Evolutionary conservation across 352 stramenopile genomes (phyloP).

Genomic region (Globisporangium viniferum): DNA sequence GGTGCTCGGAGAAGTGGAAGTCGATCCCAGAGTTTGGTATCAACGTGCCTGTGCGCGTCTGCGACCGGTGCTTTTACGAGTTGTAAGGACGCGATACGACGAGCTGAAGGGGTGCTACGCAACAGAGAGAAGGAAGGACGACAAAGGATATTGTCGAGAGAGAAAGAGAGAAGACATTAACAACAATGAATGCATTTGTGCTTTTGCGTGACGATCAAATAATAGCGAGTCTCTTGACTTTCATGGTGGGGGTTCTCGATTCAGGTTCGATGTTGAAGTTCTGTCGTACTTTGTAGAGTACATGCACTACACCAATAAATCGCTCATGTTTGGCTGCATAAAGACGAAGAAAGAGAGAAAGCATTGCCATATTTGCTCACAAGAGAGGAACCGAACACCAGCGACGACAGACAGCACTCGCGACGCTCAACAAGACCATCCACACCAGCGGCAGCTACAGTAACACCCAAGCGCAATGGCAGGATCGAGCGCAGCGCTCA

Average conservation of each 20-base stretch:
- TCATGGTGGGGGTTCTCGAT: not conserved
- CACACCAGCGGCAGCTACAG: not conserved
- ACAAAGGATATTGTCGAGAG: not conserved
- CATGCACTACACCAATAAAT: not conserved
- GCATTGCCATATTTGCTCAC: not conserved
- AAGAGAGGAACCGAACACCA: not conserved
- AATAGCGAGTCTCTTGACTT: not conserved
- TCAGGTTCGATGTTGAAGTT: slow-evolving; percentile 7
- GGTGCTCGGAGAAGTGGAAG: slow-evolving; percentile 83
- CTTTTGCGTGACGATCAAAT: not conserved
- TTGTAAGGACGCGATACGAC: slow-evolving; percentile 22
- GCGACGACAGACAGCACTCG: too few species aligned
- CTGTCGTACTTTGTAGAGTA: not conserved
- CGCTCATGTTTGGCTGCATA: slow-evolving; percentile 5
- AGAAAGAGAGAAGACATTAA: not conserved
- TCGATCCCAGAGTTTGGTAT: slow-evolving; percentile 85
- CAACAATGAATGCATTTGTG: not conserved
- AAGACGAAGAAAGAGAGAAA: not conserved
- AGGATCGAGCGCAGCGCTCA: slow-evolving; percentile 6
- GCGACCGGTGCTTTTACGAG: slow-evolving; percentile 85
- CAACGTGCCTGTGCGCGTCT: slow-evolving; percentile 82
- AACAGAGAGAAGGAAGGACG: not conserved
- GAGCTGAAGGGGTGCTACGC: not conserved
- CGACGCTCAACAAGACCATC: not conserved
- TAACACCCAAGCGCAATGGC: slow-evolving; percentile 2